These are phyloP conservation scores for Leccinum subtestaceum DNA, from an alignment of 768 basidiomycete species.

Conservation along the genomic window DNA sequence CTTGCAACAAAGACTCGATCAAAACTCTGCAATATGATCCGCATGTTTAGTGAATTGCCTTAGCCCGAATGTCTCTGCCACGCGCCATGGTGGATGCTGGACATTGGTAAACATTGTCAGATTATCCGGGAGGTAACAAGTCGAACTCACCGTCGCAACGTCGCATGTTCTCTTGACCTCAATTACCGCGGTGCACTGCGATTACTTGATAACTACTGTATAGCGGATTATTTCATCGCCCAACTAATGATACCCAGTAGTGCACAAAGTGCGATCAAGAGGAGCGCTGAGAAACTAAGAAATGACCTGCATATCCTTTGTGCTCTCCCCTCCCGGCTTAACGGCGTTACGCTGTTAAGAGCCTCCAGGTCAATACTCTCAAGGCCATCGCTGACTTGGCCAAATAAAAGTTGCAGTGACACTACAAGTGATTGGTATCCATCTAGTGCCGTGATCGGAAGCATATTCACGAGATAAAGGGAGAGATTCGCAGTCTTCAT, in stretches of 20 bases:
- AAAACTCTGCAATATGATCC: slow-evolving; percentile 1
- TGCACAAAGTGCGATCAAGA: slow-evolving; percentile 21
- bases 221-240: slow-evolving; percentile 15
- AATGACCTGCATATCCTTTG: slow-evolving; percentile 16
- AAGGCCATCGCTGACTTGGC: neutral
- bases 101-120: neutral
- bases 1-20: slow-evolving; percentile 14
- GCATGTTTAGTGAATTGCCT: neutral
- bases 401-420: slow-evolving; percentile 25
- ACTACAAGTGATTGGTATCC: slow-evolving; percentile 56
- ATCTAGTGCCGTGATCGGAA: slow-evolving; percentile 72
- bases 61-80: neutral
- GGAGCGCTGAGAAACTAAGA: slow-evolving; percentile 20
- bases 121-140: neutral
- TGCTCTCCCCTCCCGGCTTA: slow-evolving; percentile 6
- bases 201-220: neutral
- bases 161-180: neutral
- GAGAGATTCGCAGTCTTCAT: slow-evolving; percentile 67
- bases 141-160: neutral
- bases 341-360: slow-evolving; percentile 2
- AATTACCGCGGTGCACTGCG: neutral
- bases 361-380: slow-evolving; percentile 23
- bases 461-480: slow-evolving; percentile 77
- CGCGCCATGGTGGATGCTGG: neutral
- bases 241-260: slow-evolving; percentile 20